Percentiles rank a stretch among this genome's conserved stretches.
phyloP scores from a whole-genome alignment of 108 stramenopile genomes.

The Cyclotella atomus region DNA sequence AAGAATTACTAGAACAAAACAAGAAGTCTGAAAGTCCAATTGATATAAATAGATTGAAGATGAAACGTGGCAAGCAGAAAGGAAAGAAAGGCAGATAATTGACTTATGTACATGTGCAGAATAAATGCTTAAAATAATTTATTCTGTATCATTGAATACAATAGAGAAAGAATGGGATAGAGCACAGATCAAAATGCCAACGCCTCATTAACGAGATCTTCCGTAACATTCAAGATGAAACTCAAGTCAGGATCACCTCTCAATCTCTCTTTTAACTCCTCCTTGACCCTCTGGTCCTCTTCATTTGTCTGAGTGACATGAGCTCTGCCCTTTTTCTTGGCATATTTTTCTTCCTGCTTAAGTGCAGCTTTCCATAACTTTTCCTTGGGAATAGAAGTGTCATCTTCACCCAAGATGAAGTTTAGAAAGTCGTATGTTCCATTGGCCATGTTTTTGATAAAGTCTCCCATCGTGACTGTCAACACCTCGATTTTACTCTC shows the following conservation, averaged over 20 bases:
- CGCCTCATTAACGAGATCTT: conserved; percentile 38
- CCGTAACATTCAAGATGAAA: conserved; percentile 35
- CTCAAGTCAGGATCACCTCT: conserved; percentile 17
- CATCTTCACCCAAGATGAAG: conserved; percentile 34
- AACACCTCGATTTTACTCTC: conserved; percentile 21
- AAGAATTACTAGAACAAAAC: conserved; percentile 6
- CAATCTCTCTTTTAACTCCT: conserved; percentile 29
- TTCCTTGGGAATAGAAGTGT: conserved; percentile 20
- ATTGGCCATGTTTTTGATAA: conserved; percentile 12
- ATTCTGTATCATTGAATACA: no score
- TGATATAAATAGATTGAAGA: conserved; percentile 35
- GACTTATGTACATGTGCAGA: background rate
- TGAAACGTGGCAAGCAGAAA: conserved; percentile 27
- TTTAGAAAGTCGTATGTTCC: conserved; percentile 31
- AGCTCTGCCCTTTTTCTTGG: background rate
- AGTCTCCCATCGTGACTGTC: conserved; percentile 33
- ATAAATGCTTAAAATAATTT: no score
- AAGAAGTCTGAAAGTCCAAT: conserved; percentile 24
- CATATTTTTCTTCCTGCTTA: conserved; percentile 20
- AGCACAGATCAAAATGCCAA: conserved; percentile 9
- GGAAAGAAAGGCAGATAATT: conserved; percentile 18
- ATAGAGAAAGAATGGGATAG: no score
- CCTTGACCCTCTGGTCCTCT: conserved; percentile 18
- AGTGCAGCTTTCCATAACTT: conserved; percentile 27
- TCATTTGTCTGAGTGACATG: conserved; percentile 40